Base-by-base conservation (phyloP, 1,284 basidiomycete species). In the Amylostereum areolatum region DNA sequence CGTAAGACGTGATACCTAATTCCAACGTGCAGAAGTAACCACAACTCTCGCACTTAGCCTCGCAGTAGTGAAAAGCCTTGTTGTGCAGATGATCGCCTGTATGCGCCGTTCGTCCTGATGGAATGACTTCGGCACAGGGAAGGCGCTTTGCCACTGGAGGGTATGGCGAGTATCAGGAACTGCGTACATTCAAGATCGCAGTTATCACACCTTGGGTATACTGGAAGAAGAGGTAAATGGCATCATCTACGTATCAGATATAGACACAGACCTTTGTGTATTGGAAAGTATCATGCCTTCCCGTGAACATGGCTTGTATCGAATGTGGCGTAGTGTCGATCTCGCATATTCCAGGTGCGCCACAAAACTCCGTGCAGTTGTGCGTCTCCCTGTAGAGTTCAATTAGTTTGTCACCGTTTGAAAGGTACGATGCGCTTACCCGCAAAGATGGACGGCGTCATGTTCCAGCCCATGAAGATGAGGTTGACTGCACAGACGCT, bases 1-100 rank as follows among this genome's bases (percentile, higher is more conserved):
- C 18, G 25, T 25, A 3, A n/a, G 8, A 43, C 55, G 9, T 18
- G 18, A 18, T 50, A 82, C 81, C 77, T 34, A 74, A 64, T 3
- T 77, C 79, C 3, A 81, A 58, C 0, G 72, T 81, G 54, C 82
- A 84, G 57, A 74, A 75, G 58, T 83, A 84, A 2, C 74, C 71
- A 47, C 80, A 83, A 41, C 71, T 69, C 0, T 70, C 67, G 51
- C 81, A 84, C 37, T 18, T 18, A 18, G 18, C 18, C 18, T 83
- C 66, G 52, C 81, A 84, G 56, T 68, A 62, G 40, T 66, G 65
- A 50, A 65, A 66, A 2, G 50, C 48, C 9, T 59, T 53, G 3
- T 42, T 28, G 6, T 83, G 82, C 5, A 57, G 60, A 53, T 84
- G 82, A 1, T 60, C 50, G 7, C 79, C 80, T 1, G 45, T 42